Evolutionary conservation across 2,329 filamentous ascomycete species (phyloP), one percentile per base, ranked within the genome.

Genomic region (Neofusicoccum kwambonambiense): DNA sequence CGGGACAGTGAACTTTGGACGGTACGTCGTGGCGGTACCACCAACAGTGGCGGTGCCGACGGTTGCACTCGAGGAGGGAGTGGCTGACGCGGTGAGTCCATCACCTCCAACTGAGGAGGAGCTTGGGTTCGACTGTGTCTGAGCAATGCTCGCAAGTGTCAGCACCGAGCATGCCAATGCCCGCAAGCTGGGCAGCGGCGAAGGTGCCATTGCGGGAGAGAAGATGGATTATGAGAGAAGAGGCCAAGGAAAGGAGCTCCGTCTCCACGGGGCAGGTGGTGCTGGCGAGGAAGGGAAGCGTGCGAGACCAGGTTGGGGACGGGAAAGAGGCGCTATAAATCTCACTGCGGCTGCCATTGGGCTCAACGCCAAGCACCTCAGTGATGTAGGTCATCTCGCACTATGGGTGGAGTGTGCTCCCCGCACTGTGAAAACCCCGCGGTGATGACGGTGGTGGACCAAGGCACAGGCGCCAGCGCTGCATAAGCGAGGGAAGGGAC

Each of bases 1-100:
- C 4, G 77, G 77, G 50, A 79, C 74, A 1, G 76, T 78, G 62
- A 78, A 78, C 19, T 72, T 67, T 4, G 73, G 65, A 15, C 71
- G 69, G 56, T 74, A 76, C 0, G 70, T 68, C 1, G 73, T 76
- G 3, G 73, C 68, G n/a, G 73, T 72, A 44, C 72, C 72, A 60
- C 67, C 66, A 15, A 74, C 69, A 7, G 69, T 73, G 3, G 69
- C 70, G 35, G 70, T 71, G 56, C 66, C 70, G 19, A 70, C 69
- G 9, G 68, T 65, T 15, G 69, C 68, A 13, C 34, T 37, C 4
- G 51, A 41, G 13, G 39, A 13, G 19, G 22, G 37, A 13, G 54
- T 19, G 7, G 41, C 27, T 9, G 54, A 22, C 8, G 41, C 54
- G 9, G 22, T 19, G 19, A 58, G 27, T 8, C 41, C 41, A 22